Base-by-base conservation (phyloP, 768 basidiomycete genomes). In the Cystofilobasidium bisporidii region DNA sequence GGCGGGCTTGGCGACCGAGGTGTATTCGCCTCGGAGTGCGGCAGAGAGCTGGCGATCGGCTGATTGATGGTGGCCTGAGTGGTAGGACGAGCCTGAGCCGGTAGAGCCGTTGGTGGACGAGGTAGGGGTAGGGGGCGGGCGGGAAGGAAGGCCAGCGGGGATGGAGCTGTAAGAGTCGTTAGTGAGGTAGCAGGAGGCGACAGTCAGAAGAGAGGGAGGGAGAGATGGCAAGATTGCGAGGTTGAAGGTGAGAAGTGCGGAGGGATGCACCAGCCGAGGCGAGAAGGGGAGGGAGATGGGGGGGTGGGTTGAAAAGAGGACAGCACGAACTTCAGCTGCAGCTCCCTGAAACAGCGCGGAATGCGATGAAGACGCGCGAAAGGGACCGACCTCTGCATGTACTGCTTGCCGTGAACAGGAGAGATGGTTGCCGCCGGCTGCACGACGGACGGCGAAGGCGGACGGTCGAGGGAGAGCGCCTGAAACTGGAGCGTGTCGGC, bases 11-110 rank as follows among this genome's bases (percentile, higher is more conserved):
- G 43, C 14, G 43, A 17, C 43, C 14, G 26, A 26, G 26, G 22
- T 8, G 61, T 69, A 69, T 11, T 69, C 63, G 26, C 68, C 68
- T 43, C 63, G 41, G 28, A 69, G 68, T 2, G 62, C 68, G 48
- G 62, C 68, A 4, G 63, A 64, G 26, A 69, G 62, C 22, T 48
- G 50, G 24, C 68, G 62, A 28, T 64, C 63, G 20, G 55, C 50
- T 1, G 48, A 12, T 47, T 36, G 67, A 5, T 48, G 40, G 40
- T 55, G 30, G 8, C 60, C 61, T 36, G 61, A 41, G 41, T 55
- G 61, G 40, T 61, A 68, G 22, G 61, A 63, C 28, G 47, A 38
- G 45, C 60, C 61, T 2, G 67, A 68, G 32, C 62, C 55, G 67
- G 41, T 63, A 3, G 67, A 68, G 28, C 62, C 61, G 26, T 36